Percentiles rank a stretch among this genome's conserved stretches.
phyloP scores from a whole-genome alignment of 805 yeast genomes.

The Metschnikowia vanudenii region DNA sequence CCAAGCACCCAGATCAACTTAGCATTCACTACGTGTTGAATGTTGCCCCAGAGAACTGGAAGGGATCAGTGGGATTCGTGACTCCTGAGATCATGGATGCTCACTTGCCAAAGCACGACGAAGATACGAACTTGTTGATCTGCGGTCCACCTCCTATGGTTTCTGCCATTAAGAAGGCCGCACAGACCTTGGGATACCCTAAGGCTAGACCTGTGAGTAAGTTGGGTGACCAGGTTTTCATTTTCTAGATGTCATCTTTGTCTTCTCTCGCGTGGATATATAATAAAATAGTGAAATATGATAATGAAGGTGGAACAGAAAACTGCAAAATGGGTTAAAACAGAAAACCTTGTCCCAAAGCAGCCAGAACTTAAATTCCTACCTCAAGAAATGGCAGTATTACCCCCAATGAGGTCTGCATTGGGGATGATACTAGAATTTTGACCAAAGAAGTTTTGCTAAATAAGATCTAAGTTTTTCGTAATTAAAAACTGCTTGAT shows the following conservation, averaged over 20 bases:
- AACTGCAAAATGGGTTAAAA: neutral
- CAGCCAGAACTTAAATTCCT: too few relatives aligned
- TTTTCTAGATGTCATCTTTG: constrained; percentile 49
- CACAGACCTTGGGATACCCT: constrained; percentile 67
- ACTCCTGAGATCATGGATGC: constrained; percentile 69
- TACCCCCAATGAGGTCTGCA: too few relatives aligned
- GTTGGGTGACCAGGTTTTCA: constrained; percentile 86
- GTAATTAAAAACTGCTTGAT: too few relatives aligned
- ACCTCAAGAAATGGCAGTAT: too few relatives aligned
- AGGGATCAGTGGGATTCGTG: constrained; percentile 75
- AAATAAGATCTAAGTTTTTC: too few relatives aligned
- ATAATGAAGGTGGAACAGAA: neutral
- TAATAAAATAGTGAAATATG: neutral
- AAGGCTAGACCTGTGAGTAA: constrained; percentile 89
- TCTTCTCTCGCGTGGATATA: neutral
- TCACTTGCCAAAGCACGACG: constrained; percentile 59
- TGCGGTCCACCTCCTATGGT: constrained; percentile 97
- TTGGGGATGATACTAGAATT: too few relatives aligned
- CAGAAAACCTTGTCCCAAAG: too few relatives aligned
- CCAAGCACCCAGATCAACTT: constrained; percentile 56
- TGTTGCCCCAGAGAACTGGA: constrained; percentile 70
- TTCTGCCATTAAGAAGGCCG: constrained; percentile 77
- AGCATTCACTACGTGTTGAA: constrained; percentile 73
- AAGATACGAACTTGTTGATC: constrained; percentile 66
- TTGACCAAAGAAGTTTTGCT: too few relatives aligned